phyloP scores from a whole-genome alignment of 2,329 filamentous ascomycete genomes.

The Aspergillus brasiliensis region DNA sequence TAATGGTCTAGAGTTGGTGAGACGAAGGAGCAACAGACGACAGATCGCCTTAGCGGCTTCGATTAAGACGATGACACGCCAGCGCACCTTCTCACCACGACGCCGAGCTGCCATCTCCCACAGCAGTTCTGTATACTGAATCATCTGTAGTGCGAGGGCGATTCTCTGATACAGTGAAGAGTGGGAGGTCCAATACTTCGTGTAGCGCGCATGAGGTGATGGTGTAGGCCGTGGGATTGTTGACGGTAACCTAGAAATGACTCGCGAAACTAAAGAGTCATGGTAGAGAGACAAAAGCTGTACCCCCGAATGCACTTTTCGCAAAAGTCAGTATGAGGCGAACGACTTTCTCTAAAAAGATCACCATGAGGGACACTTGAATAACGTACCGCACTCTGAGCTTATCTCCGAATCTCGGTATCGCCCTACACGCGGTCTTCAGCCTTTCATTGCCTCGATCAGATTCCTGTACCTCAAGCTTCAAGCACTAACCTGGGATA shows the following conservation, averaged over 20 bases:
- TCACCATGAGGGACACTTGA: neutral
- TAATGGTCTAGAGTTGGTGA: slow-evolving; percentile 80
- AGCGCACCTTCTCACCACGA: slow-evolving; percentile 74
- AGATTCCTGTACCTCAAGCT: neutral
- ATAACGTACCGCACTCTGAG: slow-evolving; percentile 72
- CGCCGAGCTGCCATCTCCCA: slow-evolving; percentile 97
- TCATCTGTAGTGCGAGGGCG: slow-evolving; percentile 80
- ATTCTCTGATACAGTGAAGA: slow-evolving; percentile 76
- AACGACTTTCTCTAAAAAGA: neutral
- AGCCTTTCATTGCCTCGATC: slow-evolving; percentile 7
- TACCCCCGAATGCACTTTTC: slow-evolving; percentile 75
- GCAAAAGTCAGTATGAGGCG: slow-evolving; percentile 2
- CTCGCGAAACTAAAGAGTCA: slow-evolving; percentile 76
- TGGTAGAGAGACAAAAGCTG: slow-evolving; percentile 92
- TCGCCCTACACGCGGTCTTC: slow-evolving; percentile 33
- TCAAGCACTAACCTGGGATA: slow-evolving; percentile 65
- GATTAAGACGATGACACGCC: slow-evolving; percentile 82
- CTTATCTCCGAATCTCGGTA: slow-evolving; percentile 82
- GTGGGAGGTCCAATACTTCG: slow-evolving; percentile 62
- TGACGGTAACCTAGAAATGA: slow-evolving; percentile 58
- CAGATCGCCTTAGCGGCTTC: slow-evolving; percentile 87
- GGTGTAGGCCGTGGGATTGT: slow-evolving; percentile 53
- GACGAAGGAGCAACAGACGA: slow-evolving; percentile 73
- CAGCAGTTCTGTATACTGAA: slow-evolving; percentile 92
- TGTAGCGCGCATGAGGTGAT: slow-evolving; percentile 64